Percentiles rank a stretch among this genome's conserved stretches.
Evolutionary conservation across 805 yeast genomes (phyloP).

Genomic region (Huiozyma sinensis): DNA sequence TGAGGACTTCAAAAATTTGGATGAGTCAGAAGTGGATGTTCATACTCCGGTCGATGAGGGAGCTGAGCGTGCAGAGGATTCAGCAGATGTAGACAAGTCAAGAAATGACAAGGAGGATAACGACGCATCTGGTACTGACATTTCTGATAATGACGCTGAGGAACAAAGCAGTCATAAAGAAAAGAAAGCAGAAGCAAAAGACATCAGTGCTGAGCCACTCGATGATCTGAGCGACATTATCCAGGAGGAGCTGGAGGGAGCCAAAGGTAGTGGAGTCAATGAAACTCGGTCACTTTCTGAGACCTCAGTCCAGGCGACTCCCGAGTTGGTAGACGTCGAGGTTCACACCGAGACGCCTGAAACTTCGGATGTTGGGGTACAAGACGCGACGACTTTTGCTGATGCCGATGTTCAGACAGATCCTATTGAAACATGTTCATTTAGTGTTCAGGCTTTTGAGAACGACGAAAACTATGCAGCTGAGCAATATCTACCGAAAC

Average conservation of each 20-base stretch:
- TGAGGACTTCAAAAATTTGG: neutral
- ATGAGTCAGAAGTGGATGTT: neutral
- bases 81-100: neutral
- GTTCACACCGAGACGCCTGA: conserved; percentile 9
- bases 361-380: conserved; percentile 18
- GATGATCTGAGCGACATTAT: conserved; percentile 16
- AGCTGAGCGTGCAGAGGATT: neutral
- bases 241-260: conserved; percentile 11
- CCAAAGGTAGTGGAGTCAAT: neutral
- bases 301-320: neutral
- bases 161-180: conserved; percentile 2
- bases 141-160: neutral
- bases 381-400: neutral
- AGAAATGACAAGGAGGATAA: neutral
- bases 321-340: neutral
- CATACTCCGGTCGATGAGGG: neutral
- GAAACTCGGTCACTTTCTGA: neutral
- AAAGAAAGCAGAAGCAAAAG: neutral
- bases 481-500: conserved; percentile 13
- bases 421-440: conserved; percentile 5
- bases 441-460: conserved; percentile 22
- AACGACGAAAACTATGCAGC: conserved; percentile 27
- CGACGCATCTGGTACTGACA: neutral
- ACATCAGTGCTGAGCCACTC: conserved; percentile 9
- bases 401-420: conserved; percentile 14